Conservation (phyloP, 768 basidiomycete genomes). For the Phanerodontia chrysosporium region DNA sequence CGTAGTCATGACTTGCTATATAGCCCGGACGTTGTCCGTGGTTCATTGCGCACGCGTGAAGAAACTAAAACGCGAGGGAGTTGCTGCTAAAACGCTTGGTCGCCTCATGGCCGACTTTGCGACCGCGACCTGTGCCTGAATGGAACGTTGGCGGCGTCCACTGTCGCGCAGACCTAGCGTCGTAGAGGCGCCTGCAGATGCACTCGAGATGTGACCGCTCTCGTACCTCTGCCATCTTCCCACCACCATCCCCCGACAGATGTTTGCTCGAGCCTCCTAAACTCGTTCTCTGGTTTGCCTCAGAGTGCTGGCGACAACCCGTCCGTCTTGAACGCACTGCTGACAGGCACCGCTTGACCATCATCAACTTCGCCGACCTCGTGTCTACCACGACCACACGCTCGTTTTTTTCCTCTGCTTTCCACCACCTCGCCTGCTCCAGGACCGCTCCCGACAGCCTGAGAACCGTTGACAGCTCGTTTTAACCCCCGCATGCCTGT, state of each 20-base stretch:
- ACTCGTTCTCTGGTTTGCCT: background rate
- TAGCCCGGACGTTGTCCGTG: no score
- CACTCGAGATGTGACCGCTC: no score
- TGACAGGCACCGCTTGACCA: background rate
- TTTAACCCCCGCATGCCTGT: background rate
- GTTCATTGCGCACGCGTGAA: no score
- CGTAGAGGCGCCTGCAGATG: no score
- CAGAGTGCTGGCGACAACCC: background rate
- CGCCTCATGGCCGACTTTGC: no score
- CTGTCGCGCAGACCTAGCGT: no score
- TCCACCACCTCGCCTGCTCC: background rate
- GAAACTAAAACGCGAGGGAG: no score
- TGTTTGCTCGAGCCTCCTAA: background rate
- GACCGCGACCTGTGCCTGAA: no score
- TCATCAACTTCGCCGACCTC: background rate
- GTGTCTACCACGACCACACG: constrained; percentile 5
- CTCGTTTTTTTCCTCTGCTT: background rate
- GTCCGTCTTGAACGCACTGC: background rate
- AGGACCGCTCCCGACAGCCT: background rate
- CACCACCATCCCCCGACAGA: background rate
- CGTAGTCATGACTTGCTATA: no score
- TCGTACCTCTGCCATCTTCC: background rate
- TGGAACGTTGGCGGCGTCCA: no score
- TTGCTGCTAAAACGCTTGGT: no score
- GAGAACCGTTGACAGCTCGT: background rate